Conservation (phyloP, 2,329 filamentous ascomycete genomes). For the Raffaelea ambrosiae region DNA sequence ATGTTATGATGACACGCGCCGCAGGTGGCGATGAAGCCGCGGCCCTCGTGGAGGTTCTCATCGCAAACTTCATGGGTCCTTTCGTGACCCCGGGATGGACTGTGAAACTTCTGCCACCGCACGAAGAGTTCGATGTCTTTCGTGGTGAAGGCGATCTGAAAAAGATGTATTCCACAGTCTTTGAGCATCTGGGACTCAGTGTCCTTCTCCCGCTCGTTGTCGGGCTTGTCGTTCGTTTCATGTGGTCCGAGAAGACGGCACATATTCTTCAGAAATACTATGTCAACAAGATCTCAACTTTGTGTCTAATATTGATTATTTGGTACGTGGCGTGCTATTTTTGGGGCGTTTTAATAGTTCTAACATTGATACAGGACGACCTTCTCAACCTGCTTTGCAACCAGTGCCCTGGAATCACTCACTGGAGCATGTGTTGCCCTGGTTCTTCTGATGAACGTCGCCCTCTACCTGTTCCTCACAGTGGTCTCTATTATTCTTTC, state of each 20-base stretch:
- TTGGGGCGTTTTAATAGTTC: background rate
- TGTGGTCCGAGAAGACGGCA: conserved; percentile 40
- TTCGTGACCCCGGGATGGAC: conserved; percentile 59
- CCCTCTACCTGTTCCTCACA: conserved; percentile 54
- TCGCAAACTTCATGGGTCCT: conserved; percentile 61
- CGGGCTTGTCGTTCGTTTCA: conserved; percentile 51
- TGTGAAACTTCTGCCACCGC: conserved; percentile 48
- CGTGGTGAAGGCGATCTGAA: conserved; percentile 34
- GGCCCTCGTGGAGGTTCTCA: conserved; percentile 58
- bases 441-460: conserved; percentile 59
- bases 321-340: conserved; percentile 21
- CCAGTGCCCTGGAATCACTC: conserved; percentile 28
- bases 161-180: conserved; percentile 56
- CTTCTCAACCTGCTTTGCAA: conserved; percentile 58
- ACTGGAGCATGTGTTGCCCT: conserved; percentile 57
- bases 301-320: conserved; percentile 38
- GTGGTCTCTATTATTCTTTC: conserved; percentile 47
- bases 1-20: conserved; percentile 64
- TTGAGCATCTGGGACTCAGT: conserved; percentile 59
- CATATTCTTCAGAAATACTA: conserved; percentile 35
- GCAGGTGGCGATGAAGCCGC: conserved; percentile 31
- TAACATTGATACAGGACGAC: conserved; percentile 44
- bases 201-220: conserved; percentile 55
- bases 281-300: conserved; percentile 37
- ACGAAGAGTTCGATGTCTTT: conserved; percentile 37